Conservation (phyloP, 2,329 filamentous ascomycete genomes). For the Raffaelea albimanens region DNA sequence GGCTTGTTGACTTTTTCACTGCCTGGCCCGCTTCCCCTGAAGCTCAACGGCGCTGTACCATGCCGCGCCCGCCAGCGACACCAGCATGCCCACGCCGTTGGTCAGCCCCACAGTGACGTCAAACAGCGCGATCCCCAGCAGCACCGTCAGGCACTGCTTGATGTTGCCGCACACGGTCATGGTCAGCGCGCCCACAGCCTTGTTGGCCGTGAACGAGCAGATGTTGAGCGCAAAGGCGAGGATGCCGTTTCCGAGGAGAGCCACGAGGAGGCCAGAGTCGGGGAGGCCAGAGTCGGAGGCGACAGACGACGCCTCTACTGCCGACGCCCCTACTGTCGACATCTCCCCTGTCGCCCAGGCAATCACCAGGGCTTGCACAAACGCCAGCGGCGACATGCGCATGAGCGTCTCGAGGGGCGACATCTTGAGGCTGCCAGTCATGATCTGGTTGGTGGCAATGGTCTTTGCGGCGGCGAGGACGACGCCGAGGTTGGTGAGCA, state of each 20-base stretch:
- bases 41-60: constrained; percentile 50
- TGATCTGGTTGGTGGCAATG: constrained; percentile 51
- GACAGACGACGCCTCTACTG: constrained; percentile 3
- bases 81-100: constrained; percentile 45
- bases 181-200: constrained; percentile 44
- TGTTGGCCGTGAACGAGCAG: constrained; percentile 48
- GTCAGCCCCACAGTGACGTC: constrained; percentile 37
- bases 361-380: constrained; percentile 41
- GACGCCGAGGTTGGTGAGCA: constrained; percentile 43
- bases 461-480: constrained; percentile 47
- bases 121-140: constrained; percentile 43
- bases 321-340: constrained; percentile 21
- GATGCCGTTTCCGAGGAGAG: constrained; percentile 42
- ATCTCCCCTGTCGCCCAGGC: constrained; percentile 44
- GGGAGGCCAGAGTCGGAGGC: neutral
- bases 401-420: constrained; percentile 48
- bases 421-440: constrained; percentile 48
- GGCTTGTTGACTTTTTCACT: too few species aligned
- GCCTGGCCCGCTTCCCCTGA: constrained; percentile 9
- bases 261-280: constrained; percentile 19
- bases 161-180: constrained; percentile 51
- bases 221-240: too few species aligned
- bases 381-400: constrained; percentile 51
- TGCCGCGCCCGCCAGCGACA: constrained; percentile 44
- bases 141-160: constrained; percentile 46